phyloP scores from a whole-genome alignment of 164 flowering plant genomes.

The Vitis cinerea region DNA sequence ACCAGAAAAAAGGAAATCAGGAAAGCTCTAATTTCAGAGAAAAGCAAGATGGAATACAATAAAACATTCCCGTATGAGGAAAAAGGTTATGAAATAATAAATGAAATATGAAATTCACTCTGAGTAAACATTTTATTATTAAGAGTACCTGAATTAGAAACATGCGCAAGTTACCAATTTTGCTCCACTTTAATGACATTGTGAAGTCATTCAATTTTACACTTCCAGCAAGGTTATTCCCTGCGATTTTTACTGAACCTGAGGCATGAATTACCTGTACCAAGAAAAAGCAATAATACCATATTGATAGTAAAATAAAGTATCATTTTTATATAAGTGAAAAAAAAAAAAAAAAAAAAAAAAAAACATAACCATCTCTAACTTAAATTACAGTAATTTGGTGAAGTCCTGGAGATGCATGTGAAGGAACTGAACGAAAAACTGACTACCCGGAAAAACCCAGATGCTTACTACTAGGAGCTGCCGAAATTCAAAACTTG shows the following conservation, averaged over 20 bases:
- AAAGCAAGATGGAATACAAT: background rate
- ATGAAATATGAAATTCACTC: background rate
- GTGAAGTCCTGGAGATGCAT: too few relatives aligned
- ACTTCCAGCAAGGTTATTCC: slow-evolving; percentile 64
- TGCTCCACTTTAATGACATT: slow-evolving; percentile 79
- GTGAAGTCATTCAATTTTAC: slow-evolving; percentile 62
- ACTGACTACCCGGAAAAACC: too few relatives aligned
- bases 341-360: background rate
- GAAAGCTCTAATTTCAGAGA: background rate
- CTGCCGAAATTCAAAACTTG: too few relatives aligned
- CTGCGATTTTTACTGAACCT: slow-evolving; percentile 45
- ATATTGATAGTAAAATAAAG: background rate
- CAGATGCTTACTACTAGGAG: too few relatives aligned
- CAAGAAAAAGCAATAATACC: slow-evolving; percentile 1
- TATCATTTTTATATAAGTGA: background rate
- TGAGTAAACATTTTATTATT: background rate
- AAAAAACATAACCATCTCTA: background rate
- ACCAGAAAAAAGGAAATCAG: too few relatives aligned
- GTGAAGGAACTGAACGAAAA: too few relatives aligned
- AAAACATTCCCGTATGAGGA: background rate
- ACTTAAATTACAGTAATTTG: background rate
- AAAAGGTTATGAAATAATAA: background rate
- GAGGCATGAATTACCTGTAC: slow-evolving; percentile 61
- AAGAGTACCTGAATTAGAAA: slow-evolving; percentile 66
- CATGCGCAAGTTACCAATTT: slow-evolving; percentile 71